Percentiles rank a stretch among this genome's conserved stretches.
These are phyloP conservation scores for Cenococcum geophilum DNA, from an alignment of 495 filamentous ascomycete genomes.

Conservation along the genomic window DNA sequence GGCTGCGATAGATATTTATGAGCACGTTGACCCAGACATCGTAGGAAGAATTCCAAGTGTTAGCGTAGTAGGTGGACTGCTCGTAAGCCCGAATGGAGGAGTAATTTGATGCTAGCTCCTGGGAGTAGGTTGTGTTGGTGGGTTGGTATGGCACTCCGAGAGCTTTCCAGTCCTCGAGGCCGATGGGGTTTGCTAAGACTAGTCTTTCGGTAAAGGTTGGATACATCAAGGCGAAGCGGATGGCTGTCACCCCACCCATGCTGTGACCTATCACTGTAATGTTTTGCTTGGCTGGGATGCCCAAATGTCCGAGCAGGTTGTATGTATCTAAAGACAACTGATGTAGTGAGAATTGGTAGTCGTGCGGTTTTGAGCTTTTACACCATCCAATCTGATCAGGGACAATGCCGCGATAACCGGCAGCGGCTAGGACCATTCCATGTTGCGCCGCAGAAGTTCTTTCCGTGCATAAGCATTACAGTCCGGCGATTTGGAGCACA, in stretches of 20 bases:
- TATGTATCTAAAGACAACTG: constrained; percentile 43
- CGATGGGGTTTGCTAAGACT: constrained; percentile 41
- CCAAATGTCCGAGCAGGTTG: constrained; percentile 36
- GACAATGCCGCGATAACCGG: constrained; percentile 43
- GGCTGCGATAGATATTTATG: constrained; percentile 41
- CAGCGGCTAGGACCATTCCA: constrained; percentile 37
- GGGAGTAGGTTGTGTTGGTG: constrained; percentile 32
- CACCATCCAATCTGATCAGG: constrained; percentile 47
- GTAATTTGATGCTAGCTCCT: constrained; percentile 38
- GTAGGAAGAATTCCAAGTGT: constrained; percentile 38
- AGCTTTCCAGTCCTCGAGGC: constrained; percentile 44
- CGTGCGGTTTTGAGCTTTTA: constrained; percentile 44
- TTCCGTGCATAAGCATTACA: constrained; percentile 43
- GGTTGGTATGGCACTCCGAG: constrained; percentile 40
- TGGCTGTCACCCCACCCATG: constrained; percentile 44
- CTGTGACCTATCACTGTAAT: constrained; percentile 45
- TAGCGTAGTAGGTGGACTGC: constrained; percentile 43
- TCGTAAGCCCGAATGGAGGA: constrained; percentile 40
- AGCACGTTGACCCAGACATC: constrained; percentile 47
- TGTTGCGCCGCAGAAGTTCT: constrained; percentile 45
- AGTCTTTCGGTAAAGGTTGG: constrained; percentile 32
- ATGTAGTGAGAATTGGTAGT: constrained; percentile 43
- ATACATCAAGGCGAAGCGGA: constrained; percentile 43
- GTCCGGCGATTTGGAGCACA: constrained; percentile 29
- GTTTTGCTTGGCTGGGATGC: constrained; percentile 7